Conservation (phyloP, 768 basidiomycete species). For the Leccinum ochraceum region DNA sequence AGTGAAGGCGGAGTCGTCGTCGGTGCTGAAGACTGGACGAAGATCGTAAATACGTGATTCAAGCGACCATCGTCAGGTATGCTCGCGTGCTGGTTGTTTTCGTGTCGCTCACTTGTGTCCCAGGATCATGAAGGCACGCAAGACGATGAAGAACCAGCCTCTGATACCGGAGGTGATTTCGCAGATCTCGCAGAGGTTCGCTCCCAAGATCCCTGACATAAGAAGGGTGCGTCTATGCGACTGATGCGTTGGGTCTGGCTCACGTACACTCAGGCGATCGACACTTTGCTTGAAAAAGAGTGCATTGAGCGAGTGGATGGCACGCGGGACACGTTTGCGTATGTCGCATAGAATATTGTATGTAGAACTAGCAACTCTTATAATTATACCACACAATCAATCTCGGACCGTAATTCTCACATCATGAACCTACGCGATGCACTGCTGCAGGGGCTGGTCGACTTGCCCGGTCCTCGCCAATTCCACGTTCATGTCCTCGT, state of each 20-base stretch:
- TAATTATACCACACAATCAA: constrained; percentile 20
- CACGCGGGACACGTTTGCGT: constrained; percentile 71
- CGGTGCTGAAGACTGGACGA: constrained; percentile 92
- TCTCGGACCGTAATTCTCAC: constrained; percentile 21
- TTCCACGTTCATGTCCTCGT: constrained; percentile 78
- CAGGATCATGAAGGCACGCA: constrained; percentile 94
- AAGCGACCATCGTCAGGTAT: constrained; percentile 87
- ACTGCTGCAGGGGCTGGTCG: constrained; percentile 54
- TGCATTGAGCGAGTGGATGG: constrained; percentile 95
- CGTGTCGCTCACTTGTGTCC: not conserved
- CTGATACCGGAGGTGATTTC: constrained; percentile 89
- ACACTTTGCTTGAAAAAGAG: constrained; percentile 92
- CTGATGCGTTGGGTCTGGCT: not conserved
- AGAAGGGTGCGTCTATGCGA: constrained; percentile 66
- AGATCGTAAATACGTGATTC: constrained; percentile 95
- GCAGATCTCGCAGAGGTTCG: constrained; percentile 84
- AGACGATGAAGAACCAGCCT: constrained; percentile 92
- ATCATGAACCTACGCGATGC: constrained; percentile 58
- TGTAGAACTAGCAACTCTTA: constrained; percentile 3
- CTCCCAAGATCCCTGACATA: constrained; percentile 94
- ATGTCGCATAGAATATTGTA: constrained; percentile 33
- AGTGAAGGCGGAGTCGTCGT: constrained; percentile 84
- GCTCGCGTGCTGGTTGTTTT: not conserved
- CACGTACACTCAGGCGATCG: constrained; percentile 64
- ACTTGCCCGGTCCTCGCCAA: constrained; percentile 64